Base-by-base conservation (phyloP, 306 rosid genomes). In the Rosa rugosa region DNA sequence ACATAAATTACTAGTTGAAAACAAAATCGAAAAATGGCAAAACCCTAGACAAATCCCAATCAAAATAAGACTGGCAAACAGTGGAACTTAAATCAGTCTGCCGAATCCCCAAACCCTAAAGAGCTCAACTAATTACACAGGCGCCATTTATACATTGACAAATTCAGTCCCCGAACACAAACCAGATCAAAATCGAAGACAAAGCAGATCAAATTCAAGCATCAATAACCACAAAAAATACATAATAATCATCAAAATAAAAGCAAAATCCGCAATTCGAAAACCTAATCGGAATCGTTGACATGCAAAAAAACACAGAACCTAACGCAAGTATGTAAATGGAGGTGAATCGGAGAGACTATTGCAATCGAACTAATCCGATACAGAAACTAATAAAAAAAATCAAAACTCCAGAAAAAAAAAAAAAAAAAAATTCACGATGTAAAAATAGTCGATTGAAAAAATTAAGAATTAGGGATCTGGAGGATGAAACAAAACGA, bases 381-480 rank as follows among this genome's bases (percentile, higher is more conserved):
- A 57, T 45, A 75, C 10, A 75, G 41, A 54, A 2, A 62, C 20
- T 63, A 69, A 76, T 67, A 27, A 0, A 51, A n/a, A 69, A 36
- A 75, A 49, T 27, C 36, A 3, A 49, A 82, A 40, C 0, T 4
- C 2, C 10, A 41, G 31, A 27, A 27, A 47, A 27, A 16, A 0
- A 5, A 12, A 27, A 27, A 47, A 27, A 16, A 0, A 5, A 12
- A 6, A 60, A 23, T 25, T 3, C 10, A 2, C 0, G 38, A 17
- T 5, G 8, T 4, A 14, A 65, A 4, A 42, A 53, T 0, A 40
- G 71, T 25, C 68, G 27, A 63, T 11, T 14, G 4, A 59, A 10
- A 11, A 9, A 57, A 65, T 17, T 41, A 34, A 1, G 49, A 79
- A 84, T 81, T 83, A 75, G 90, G 90, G 99, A 94, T 92, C 99